Evolutionary conservation across 75 land plant genomes (phyloP).

Genomic region (Adiantum capillusveneris): DNA sequence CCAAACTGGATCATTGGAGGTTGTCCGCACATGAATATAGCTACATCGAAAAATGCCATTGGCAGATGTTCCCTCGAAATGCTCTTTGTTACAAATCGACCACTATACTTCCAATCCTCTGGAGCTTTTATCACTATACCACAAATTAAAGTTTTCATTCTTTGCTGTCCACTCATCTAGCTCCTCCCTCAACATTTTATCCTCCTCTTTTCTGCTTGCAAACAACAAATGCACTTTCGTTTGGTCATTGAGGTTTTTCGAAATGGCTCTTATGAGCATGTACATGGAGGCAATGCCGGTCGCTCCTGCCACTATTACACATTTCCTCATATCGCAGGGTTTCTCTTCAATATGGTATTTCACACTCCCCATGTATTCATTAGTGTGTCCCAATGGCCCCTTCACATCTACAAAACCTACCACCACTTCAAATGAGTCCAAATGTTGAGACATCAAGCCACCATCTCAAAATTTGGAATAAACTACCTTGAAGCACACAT

Average conservation of each 20-base stretch:
- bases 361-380: slow-evolving; percentile 65
- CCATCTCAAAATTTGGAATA: slow-evolving; percentile 74
- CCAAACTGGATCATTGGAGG: slow-evolving; percentile 70
- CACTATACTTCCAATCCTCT: slow-evolving; percentile 56
- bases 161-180: slow-evolving; percentile 57
- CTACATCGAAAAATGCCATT: slow-evolving; percentile 19
- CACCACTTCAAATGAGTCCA: slow-evolving; percentile 48
- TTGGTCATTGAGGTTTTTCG: slow-evolving; percentile 58
- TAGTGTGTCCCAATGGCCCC: slow-evolving; percentile 93
- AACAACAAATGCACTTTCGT: slow-evolving; percentile 71
- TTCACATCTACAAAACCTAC: slow-evolving; percentile 45
- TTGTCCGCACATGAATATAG: slow-evolving; percentile 81
- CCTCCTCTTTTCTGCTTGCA: slow-evolving; percentile 73
- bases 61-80: slow-evolving; percentile 65
- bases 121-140: slow-evolving; percentile 50
- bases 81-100: slow-evolving; percentile 45
- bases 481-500: slow-evolving; percentile 60
- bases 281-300: slow-evolving; percentile 95
- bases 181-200: slow-evolving; percentile 64
- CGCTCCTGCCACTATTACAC: slow-evolving; percentile 87
- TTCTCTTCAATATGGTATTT: slow-evolving; percentile 48
- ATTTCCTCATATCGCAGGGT: slow-evolving; percentile 36
- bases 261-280: slow-evolving; percentile 63
- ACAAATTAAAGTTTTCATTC: slow-evolving; percentile 47
- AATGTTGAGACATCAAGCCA: slow-evolving; percentile 78